phyloP scores from a whole-genome alignment of 2,329 filamentous ascomycete species.

The Aspergillus sp. region DNA sequence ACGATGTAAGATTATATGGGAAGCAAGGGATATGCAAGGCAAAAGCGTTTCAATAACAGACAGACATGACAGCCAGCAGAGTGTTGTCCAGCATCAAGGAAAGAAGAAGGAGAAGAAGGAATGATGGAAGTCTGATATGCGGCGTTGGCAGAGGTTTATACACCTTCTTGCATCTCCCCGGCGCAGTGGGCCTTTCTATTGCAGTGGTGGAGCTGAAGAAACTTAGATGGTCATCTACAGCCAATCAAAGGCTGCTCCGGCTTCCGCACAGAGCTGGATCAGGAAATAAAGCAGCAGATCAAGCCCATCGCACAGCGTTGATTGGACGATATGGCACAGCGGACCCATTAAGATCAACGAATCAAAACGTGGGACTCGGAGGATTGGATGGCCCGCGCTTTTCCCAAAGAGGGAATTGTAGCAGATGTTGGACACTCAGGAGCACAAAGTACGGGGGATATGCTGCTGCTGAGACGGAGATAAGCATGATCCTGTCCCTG shows the following conservation, averaged over 20 bases:
- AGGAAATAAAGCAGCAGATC: too few relatives aligned
- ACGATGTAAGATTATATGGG: not conserved
- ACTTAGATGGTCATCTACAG: not conserved
- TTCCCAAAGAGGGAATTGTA: slow-evolving; percentile 27
- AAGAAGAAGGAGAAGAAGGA: not conserved
- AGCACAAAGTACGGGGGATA: too few relatives aligned
- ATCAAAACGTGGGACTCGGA: slow-evolving; percentile 6
- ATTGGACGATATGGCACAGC: slow-evolving; percentile 9
- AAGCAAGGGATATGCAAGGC: too few relatives aligned
- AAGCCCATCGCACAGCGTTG: slow-evolving; percentile 1
- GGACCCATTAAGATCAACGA: slow-evolving; percentile 8
- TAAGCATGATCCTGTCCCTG: too few relatives aligned
- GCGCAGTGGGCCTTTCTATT: not conserved
- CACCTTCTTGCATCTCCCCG: not conserved
- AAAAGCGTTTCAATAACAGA: not conserved
- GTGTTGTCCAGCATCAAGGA: not conserved
- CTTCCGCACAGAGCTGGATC: not conserved
- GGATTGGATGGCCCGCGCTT: slow-evolving; percentile 7
- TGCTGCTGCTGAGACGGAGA: too few relatives aligned
- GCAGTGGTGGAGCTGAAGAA: not conserved
- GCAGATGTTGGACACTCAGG: slow-evolving; percentile 13
- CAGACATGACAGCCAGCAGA: not conserved
- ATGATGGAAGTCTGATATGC: not conserved
- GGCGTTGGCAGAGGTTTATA: not conserved
- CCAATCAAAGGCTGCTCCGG: not conserved